These are phyloP conservation scores for Linnemannia zychae DNA, from an alignment of 192 early-diverging fungal species.

Conservation along the genomic window DNA sequence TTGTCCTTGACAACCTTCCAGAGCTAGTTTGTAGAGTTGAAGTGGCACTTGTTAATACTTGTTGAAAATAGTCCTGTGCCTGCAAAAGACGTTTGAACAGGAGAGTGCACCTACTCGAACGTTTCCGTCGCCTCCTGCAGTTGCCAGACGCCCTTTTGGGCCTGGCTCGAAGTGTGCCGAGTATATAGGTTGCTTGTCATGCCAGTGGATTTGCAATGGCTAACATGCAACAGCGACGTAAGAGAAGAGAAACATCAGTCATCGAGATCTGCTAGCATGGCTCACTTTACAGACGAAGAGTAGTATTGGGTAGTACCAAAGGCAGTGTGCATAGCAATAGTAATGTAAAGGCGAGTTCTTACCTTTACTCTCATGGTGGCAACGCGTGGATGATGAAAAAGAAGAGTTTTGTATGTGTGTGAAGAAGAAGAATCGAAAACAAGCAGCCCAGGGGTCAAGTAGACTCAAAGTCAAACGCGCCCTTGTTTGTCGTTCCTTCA, in stretches of 20 bases:
- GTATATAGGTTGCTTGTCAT: slow-evolving; percentile 91
- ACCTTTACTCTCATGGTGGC: slow-evolving; percentile 39
- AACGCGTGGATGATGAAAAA: slow-evolving; percentile 9
- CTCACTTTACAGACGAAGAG: not conserved
- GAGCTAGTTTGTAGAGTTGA: slow-evolving; percentile 56
- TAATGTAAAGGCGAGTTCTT: not conserved
- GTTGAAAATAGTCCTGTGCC: not conserved
- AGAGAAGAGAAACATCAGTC: not conserved
- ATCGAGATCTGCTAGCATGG: not conserved
- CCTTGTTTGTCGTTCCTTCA: slow-evolving; percentile 2
- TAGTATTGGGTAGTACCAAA: not conserved
- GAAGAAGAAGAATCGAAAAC: slow-evolving; percentile 14
- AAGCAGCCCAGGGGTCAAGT: not conserved
- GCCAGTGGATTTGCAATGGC: slow-evolving; percentile 95
- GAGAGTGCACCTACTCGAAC: slow-evolving; percentile 74
- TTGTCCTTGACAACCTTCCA: slow-evolving; percentile 66
- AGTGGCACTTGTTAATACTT: not conserved
- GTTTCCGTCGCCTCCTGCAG: slow-evolving; percentile 91
- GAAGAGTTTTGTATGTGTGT: not conserved
- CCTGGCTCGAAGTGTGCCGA: slow-evolving; percentile 88
- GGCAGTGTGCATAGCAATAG: too few species aligned
- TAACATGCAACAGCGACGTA: slow-evolving; percentile 12
- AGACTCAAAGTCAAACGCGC: not conserved
- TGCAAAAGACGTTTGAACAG: not conserved
- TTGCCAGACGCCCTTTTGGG: slow-evolving; percentile 79